phyloP scores from a whole-genome alignment of 495 filamentous ascomycete genomes.

The Sporormia fimetaria region DNA sequence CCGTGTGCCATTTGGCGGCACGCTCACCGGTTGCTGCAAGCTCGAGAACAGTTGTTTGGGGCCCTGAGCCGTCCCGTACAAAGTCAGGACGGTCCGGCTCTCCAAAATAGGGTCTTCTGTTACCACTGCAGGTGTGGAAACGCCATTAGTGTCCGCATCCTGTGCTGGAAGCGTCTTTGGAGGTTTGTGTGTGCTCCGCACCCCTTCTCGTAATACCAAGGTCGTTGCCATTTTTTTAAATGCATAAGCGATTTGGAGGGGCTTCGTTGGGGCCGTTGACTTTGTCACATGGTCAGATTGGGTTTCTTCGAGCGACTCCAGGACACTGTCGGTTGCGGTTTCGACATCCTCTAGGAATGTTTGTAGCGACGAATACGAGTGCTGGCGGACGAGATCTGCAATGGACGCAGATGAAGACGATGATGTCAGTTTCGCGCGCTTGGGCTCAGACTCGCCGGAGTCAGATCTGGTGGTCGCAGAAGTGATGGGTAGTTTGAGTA shows the following conservation, averaged over 20 bases:
- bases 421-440: slow-evolving; percentile 29
- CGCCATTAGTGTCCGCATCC: not conserved
- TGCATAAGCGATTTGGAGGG: slow-evolving; percentile 10
- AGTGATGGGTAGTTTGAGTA: slow-evolving; percentile 24
- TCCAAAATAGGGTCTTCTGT: slow-evolving; percentile 9
- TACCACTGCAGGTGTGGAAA: not conserved
- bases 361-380: slow-evolving; percentile 19
- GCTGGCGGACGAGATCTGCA: slow-evolving; percentile 5
- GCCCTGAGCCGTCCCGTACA: slow-evolving; percentile 58
- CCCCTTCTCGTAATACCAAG: slow-evolving; percentile 11
- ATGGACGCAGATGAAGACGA: slow-evolving; percentile 9
- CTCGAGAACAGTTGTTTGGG: slow-evolving; percentile 77
- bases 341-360: slow-evolving; percentile 23
- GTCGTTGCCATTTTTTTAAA: slow-evolving; percentile 15
- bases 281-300: too few species aligned
- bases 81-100: slow-evolving; percentile 50
- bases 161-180: not conserved
- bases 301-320: slow-evolving; percentile 2
- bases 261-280: slow-evolving; percentile 7
- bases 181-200: not conserved
- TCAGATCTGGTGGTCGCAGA: slow-evolving; percentile 5
- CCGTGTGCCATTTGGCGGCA: slow-evolving; percentile 27
- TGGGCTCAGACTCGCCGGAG: slow-evolving; percentile 27
- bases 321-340: slow-evolving; percentile 6
- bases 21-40: slow-evolving; percentile 43